Percentiles rank a stretch among this genome's conserved stretches.
phyloP scores from a whole-genome alignment of 306 rosid species.

The Purshia tridentata region DNA sequence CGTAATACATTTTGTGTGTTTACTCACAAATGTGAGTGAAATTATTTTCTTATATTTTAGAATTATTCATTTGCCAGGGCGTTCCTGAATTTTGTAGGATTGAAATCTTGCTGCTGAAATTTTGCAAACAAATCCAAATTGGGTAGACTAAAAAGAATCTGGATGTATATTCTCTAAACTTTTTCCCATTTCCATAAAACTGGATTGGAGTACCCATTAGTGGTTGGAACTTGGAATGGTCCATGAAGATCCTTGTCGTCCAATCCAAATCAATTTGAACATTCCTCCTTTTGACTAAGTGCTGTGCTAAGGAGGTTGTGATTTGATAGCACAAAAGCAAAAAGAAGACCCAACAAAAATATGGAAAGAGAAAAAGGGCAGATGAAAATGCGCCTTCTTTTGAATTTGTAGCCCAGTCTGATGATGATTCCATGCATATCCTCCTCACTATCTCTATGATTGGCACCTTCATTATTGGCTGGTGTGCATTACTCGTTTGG shows the following conservation, averaged over 20 bases:
- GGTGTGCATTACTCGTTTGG: slow-evolving; percentile 15
- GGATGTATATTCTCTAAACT: background rate
- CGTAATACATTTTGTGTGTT: too few species aligned
- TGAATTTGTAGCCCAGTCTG: slow-evolving; percentile 12
- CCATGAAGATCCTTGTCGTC: slow-evolving; percentile 23
- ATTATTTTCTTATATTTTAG: too few species aligned
- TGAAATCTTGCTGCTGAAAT: background rate
- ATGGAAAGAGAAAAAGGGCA: slow-evolving; percentile 3
- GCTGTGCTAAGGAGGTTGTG: slow-evolving; percentile 16
- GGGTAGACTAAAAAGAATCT: background rate
- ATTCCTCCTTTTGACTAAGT: slow-evolving; percentile 51
- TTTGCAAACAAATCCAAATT: slow-evolving; percentile 1
- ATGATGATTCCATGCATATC: background rate
- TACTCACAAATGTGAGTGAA: too few species aligned
- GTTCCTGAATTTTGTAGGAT: slow-evolving; percentile 15
- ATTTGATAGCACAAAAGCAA: slow-evolving; percentile 26
- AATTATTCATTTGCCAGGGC: background rate
- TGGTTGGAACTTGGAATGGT: slow-evolving; percentile 31
- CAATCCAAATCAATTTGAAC: slow-evolving; percentile 43
- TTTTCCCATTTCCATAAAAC: background rate
- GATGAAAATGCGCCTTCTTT: slow-evolving; percentile 22
- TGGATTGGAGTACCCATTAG: slow-evolving; percentile 1
- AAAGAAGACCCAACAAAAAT: slow-evolving; percentile 22
- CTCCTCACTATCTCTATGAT: slow-evolving; percentile 20
- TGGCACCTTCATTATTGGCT: slow-evolving; percentile 33